Evolutionary conservation across 805 yeast genomes (phyloP), one percentile per base, ranked within the genome.

Genomic region (Scheffersomyces amazonensis): DNA sequence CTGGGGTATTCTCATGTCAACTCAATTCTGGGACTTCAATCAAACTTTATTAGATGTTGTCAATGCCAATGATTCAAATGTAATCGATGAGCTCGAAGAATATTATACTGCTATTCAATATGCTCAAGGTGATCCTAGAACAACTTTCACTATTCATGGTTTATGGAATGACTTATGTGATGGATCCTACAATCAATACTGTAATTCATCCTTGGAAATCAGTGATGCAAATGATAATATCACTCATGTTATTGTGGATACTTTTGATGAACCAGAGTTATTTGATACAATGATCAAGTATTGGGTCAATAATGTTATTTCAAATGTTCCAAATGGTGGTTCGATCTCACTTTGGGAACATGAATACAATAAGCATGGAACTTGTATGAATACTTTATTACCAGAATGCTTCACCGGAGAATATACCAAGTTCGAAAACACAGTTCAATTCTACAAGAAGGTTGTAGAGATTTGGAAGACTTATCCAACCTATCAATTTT

Each of bases 121-220:
- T 27, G 30, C 16, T 6, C 5, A 5, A 5, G 30, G 30, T 13
- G 36, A 39, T 25, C 36, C 31, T 16, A 21, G 17, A 16, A 13
- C 15, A 27, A 50, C 60, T 7, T 69, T 66, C 46, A 69, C 74
- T n/a, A 52, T 69, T 32, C 74, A 69, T 41, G 74, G 74, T 2
- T 56, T 66, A 32, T 68, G 73, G 73, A 70, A 68, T 10, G 71
- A 69, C 40, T 54, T 57, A 35, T 68, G 73, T 42, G 65, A 67
- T 39, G 72, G 72, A 3, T 49, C 61, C 2, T 69, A 63, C 43
- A 52, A 52, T 32, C 69, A 59, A 41, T 62, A 61, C 42, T 67
- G 73, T 49, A 53, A 63, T 42, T 53, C 58, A 4, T 29, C 47
- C 3, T 52, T 60, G 46, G 58, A 64, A 40, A 53, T 62, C 27